Base-by-base conservation (phyloP, 1,284 basidiomycete species). In the Phellinidium pouzarii region DNA sequence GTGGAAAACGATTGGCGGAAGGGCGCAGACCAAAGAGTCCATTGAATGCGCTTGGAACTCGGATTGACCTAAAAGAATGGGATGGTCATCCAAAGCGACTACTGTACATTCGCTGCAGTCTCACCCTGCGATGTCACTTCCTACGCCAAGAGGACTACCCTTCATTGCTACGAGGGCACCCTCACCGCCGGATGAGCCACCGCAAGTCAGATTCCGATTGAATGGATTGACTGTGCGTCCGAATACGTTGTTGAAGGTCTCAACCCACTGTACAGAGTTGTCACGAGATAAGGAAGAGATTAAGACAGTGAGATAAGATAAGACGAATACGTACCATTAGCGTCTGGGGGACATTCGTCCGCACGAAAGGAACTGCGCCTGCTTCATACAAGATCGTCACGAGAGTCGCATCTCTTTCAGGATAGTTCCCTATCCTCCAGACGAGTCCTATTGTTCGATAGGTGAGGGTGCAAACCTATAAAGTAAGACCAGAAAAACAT, bases 21-120 rank as follows among this genome's bases (percentile, higher is more conserved):
- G 87, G 86, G 20, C 84, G 78, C 23, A 92, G 68, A 7, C 79
- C 80, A 62, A 85, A 91, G 12, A 85, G 61, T 1, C 84, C 84
- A 58, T 75, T 78, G 57, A 85, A 78, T 0, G 78, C 72, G 3
- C 80, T 68, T 4, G 89, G 89, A 52, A 87, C 82, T 12, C 86
- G 80, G 52, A 87, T 66, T 11, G 82, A 84, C 5, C 81, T 82
- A 52, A 25, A 20, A 46, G 22, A 25, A 38, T 12, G 12, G 17
- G 41, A 31, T n/a, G 9, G 11, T 14, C 19, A 36, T 23, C 31
- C 42, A 22, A 46, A n/a, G 17, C n/a, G 45, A 27, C 2, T 14
- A 4, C 38, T 34, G 19, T 44, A 40, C n/a, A 14, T 19, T 43
- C 12, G n/a, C 31, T 14, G 22, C 11, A 34, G 20, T 8, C 12